phyloP scores from a whole-genome alignment of 441 rosid genomes.

The Kokia cookei region DNA sequence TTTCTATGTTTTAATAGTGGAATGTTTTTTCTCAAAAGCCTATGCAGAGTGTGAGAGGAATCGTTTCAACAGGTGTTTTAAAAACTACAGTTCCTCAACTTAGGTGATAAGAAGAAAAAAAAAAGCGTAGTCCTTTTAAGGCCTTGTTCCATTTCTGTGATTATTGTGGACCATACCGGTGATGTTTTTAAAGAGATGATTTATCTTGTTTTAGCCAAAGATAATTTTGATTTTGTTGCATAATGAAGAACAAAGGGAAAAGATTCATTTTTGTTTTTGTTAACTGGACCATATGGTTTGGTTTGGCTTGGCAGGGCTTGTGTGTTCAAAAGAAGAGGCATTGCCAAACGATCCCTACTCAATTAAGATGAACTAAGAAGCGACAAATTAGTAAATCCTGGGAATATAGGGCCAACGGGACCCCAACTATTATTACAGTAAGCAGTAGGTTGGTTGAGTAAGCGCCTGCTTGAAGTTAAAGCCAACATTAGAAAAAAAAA shows the following conservation, averaged over 20 bases:
- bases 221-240: not conserved
- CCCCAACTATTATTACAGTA: slow-evolving; percentile 21
- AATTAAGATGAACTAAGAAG: slow-evolving; percentile 7
- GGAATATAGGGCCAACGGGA: slow-evolving; percentile 9
- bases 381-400: slow-evolving; percentile 17
- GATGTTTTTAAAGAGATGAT: not conserved
- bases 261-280: not conserved
- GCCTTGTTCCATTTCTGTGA: not conserved
- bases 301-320: not conserved
- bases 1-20: not conserved
- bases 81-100: not conserved
- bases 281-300: not conserved
- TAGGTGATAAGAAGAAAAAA: not conserved
- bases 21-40: not conserved
- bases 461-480: slow-evolving; percentile 7
- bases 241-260: not conserved
- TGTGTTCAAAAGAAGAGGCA: not conserved
- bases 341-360: not conserved
- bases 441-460: not conserved
- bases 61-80: not conserved
- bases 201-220: not conserved
- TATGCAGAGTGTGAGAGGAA: not conserved
- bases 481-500: slow-evolving; percentile 2
- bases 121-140: not conserved
- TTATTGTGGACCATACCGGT: not conserved